These are phyloP conservation scores for Sclerotinia sclerotiorum DNA, from an alignment of 2,329 filamentous ascomycete genomes.

Conservation along the genomic window DNA sequence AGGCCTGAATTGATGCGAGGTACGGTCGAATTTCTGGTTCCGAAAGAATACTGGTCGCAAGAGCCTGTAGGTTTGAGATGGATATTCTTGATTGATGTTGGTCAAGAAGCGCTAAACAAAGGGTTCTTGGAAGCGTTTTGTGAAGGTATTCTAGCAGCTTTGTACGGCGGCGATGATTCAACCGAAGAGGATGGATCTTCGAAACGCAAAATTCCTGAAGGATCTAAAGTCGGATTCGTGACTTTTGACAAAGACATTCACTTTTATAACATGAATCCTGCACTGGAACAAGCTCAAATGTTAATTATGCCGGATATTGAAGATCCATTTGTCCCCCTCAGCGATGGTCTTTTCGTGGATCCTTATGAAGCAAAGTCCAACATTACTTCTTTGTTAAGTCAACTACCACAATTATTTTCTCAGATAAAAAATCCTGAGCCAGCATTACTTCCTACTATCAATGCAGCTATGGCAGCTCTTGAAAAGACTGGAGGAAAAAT, in stretches of 20 bases:
- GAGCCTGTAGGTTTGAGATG: conserved; percentile 84
- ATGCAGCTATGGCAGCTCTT: conserved; percentile 79
- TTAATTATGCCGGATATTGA: conserved; percentile 98
- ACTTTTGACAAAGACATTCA: conserved; percentile 97
- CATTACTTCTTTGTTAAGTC: conserved; percentile 81
- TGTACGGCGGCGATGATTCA: conserved; percentile 69
- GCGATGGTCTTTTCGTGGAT: conserved; percentile 91
- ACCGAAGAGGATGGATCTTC: conserved; percentile 50
- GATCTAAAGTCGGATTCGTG: conserved; percentile 88
- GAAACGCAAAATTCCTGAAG: conserved; percentile 65
- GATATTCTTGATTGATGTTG: conserved; percentile 91
- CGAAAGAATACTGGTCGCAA: conserved; percentile 98
- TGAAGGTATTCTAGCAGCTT: conserved; percentile 77
- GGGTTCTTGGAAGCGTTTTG: conserved; percentile 90
- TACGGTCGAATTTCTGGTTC: conserved; percentile 94
- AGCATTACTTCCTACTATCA: conserved; percentile 79
- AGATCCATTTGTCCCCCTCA: conserved; percentile 91
- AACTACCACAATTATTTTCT: conserved; percentile 83
- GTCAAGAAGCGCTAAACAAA: conserved; percentile 85
- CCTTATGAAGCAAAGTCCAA: conserved; percentile 84
- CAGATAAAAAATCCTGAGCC: conserved; percentile 88
- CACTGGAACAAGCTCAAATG: conserved; percentile 88
- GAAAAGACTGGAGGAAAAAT: conserved; percentile 89
- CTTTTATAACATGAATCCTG: conserved; percentile 89
- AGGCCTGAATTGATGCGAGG: conserved; percentile 86